Conservation (phyloP, 345 rosid species). For the Citrus inodora region DNA sequence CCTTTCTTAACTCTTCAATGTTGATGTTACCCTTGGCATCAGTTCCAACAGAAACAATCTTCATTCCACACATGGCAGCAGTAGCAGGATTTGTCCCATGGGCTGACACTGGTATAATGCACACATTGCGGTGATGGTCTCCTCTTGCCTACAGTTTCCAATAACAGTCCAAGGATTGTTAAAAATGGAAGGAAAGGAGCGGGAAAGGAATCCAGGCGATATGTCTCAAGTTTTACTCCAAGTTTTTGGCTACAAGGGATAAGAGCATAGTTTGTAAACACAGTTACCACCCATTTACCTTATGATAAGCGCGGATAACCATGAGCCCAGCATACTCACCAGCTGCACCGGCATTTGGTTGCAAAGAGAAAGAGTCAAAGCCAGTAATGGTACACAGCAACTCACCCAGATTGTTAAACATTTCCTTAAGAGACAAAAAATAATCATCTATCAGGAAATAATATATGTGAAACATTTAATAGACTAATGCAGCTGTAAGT, state of each 20-base stretch:
- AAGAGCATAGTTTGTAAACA: not conserved
- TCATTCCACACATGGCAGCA: slow-evolving; percentile 99
- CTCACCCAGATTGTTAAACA: slow-evolving; percentile 85
- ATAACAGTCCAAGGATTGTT: not conserved
- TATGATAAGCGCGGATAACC: slow-evolving; percentile 97
- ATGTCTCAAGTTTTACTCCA: not conserved
- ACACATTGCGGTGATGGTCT: slow-evolving; percentile 91
- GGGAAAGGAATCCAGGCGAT: not conserved
- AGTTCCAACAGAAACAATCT: slow-evolving; percentile 90
- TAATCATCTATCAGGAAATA: slow-evolving; percentile 18
- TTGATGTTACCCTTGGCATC: slow-evolving; percentile 98
- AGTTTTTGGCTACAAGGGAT: not conserved
- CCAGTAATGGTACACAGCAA: slow-evolving; percentile 88
- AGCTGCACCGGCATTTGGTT: slow-evolving; percentile 99
- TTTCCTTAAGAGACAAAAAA: slow-evolving; percentile 57
- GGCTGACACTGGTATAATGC: slow-evolving; percentile 98
- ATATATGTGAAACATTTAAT: slow-evolving; percentile 4
- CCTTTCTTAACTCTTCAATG: slow-evolving; percentile 81
- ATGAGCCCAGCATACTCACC: slow-evolving; percentile 99
- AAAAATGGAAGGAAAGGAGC: not conserved
- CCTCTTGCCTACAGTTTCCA: slow-evolving; percentile 74
- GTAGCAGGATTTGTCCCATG: slow-evolving; percentile 99
- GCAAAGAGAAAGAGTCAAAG: slow-evolving; percentile 96
- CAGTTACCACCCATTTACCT: slow-evolving; percentile 40
- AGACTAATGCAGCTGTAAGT: not conserved